Evolutionary conservation across 768 basidiomycete species (phyloP).

Genomic region (Lepiota brunneoincarnata): DNA sequence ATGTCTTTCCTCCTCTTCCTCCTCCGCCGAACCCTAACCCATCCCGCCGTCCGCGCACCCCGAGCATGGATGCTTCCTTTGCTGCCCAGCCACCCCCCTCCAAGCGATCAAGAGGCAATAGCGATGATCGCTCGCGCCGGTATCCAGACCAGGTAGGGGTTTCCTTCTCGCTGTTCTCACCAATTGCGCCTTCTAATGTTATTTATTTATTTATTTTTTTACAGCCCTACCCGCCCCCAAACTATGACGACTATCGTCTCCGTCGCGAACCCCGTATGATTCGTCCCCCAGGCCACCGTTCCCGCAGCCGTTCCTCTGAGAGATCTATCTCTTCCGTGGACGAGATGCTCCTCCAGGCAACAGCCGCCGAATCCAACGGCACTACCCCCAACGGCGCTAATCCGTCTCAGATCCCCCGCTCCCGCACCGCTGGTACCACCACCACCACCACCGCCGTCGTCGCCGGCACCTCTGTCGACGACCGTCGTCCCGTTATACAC

Average conservation of each 20-base stretch:
- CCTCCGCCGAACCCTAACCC: conserved; percentile 35
- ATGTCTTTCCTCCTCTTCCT: conserved; percentile 36
- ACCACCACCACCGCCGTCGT: too few species aligned
- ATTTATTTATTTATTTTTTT: background rate
- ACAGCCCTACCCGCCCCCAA: conserved; percentile 12
- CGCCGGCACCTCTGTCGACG: conserved; percentile 4
- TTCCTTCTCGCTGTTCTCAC: conserved; percentile 2
- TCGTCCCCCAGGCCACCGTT: conserved; percentile 23
- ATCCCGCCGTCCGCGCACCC: conserved; percentile 28
- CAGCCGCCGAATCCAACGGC: conserved; percentile 25
- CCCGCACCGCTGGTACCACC: background rate
- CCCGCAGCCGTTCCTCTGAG: conserved; percentile 32
- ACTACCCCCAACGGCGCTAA: conserved; percentile 6
- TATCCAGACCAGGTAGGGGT: conserved; percentile 31
- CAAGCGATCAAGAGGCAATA: conserved; percentile 27
- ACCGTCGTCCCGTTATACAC: conserved; percentile 6
- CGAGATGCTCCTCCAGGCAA: conserved; percentile 42
- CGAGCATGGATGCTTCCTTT: conserved; percentile 36
- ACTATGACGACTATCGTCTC: conserved; percentile 7
- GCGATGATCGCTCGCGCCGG: conserved; percentile 19
- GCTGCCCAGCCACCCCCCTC: conserved; percentile 35
- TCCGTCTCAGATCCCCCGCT: background rate
- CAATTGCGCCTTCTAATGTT: background rate
- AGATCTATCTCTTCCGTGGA: conserved; percentile 37
- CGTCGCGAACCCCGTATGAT: conserved; percentile 13